These are phyloP conservation scores for Collariella sp. DNA, from an alignment of 495 filamentous ascomycete genomes.

Conservation along the genomic window DNA sequence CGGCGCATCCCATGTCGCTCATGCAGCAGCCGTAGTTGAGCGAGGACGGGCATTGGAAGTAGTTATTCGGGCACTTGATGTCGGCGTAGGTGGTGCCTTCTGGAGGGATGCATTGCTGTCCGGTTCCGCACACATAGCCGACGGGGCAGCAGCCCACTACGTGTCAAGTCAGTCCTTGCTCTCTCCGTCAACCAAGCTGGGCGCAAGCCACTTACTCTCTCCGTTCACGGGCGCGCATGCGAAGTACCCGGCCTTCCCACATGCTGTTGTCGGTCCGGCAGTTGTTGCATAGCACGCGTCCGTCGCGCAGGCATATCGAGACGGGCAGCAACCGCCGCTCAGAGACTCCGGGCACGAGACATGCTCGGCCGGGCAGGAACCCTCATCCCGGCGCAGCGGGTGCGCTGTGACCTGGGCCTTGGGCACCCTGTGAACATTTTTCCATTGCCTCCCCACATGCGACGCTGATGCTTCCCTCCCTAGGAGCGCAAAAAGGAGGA, in stretches of 20 bases:
- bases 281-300: constrained; percentile 39
- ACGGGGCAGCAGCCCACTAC: constrained; percentile 31
- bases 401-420: constrained; percentile 30
- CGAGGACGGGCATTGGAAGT: constrained; percentile 31
- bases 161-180: not conserved
- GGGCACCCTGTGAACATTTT: constrained; percentile 26
- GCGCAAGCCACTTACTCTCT: constrained; percentile 13
- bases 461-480: constrained; percentile 17
- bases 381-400: constrained; percentile 15
- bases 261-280: constrained; percentile 30
- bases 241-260: constrained; percentile 26
- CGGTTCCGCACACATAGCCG: constrained; percentile 26
- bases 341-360: constrained; percentile 30
- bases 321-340: constrained; percentile 38
- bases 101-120: constrained; percentile 24
- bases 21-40: constrained; percentile 36
- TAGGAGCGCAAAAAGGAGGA: constrained; percentile 21
- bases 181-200: too few species aligned
- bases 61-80: constrained; percentile 26
- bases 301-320: constrained; percentile 33
- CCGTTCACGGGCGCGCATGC: constrained; percentile 21
- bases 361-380: constrained; percentile 22
- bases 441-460: constrained; percentile 14
- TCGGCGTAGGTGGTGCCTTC: constrained; percentile 18
- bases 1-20: constrained; percentile 32